Base-by-base conservation (phyloP, 164 flowering plant species). In the Vitis amurensis region DNA sequence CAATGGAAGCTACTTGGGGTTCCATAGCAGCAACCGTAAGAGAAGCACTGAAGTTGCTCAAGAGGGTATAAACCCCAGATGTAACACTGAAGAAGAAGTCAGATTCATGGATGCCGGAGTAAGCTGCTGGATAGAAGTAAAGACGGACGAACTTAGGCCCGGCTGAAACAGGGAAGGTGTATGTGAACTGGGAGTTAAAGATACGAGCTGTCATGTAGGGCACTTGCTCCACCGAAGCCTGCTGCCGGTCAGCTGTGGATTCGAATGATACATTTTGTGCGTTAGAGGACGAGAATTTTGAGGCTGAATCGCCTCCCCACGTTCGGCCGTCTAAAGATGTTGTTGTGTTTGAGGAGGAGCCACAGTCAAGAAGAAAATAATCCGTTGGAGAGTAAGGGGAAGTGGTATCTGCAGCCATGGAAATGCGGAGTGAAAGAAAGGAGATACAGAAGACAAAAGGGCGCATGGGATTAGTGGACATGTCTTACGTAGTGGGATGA, bases 121-220 rank as follows among this genome's bases (percentile, higher is more conserved):
- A 63, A 0, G 61, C 27, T 13, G 69, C 1, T 1, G 69, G 60
- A 50, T 74, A 55, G 55, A 74, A 74, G 53, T 74, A 55, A 10
- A 74, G 61, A 13, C 73, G 68, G 47, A 74, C 4, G 57, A 74
- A 64, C 8, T 48, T 51, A 9, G 66, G 69, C 8, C 70, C 69
- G 2, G 65, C 3, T 3, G 55, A 6, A 50, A 64, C 56, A n/a
- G 30, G 64, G 57, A 74, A 50, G 3, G 77, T 3, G 68, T 73
- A 73, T 5, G 68, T 62, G 56, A 68, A 56, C 8, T 1, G 31
- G 44, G 76, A 63, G 13, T 31, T 59, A 27, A 56, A 68, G 52
- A 68, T 52, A 17, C 68, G 68, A 12, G 76, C 76, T 8, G 76
- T 68, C 67, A 48, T 63, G 71, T 68, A 73, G 14, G 76, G 76